Percentiles rank a stretch among this genome's conserved stretches.
Evolutionary conservation across 495 filamentous ascomycete genomes (phyloP).

Genomic region (Aspergillus biplanus): DNA sequence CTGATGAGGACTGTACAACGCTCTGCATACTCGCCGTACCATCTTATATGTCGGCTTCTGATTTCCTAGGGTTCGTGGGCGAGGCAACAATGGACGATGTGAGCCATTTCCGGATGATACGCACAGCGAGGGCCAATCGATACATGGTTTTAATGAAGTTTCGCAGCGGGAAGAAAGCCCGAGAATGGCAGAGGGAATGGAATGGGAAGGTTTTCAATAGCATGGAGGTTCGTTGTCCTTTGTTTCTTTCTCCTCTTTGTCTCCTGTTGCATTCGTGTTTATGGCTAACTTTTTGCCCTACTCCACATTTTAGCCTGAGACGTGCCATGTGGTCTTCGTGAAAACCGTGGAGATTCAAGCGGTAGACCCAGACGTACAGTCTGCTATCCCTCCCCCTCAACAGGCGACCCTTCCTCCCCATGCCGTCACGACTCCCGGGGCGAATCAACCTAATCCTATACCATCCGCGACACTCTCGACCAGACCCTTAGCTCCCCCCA

Average conservation of each 20-base stretch:
- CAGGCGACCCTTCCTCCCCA: constrained; percentile 43
- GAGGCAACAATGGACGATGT: constrained; percentile 86
- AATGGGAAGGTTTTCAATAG: constrained; percentile 95
- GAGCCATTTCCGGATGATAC: constrained; percentile 94
- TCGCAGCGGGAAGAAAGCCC: constrained; percentile 70
- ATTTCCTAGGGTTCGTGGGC: constrained; percentile 91
- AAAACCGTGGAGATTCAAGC: constrained; percentile 77
- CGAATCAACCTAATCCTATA: constrained; percentile 48
- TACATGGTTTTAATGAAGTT: constrained; percentile 99
- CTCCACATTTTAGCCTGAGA: constrained; percentile 71
- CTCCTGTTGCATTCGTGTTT: neutral
- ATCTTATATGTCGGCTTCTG: constrained; percentile 85
- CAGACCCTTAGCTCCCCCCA: constrained; percentile 89
- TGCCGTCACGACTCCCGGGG: constrained; percentile 48
- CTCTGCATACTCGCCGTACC: constrained; percentile 94
- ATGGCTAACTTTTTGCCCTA: constrained; percentile 39
- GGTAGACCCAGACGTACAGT: constrained; percentile 31
- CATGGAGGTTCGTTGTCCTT: constrained; percentile 73
- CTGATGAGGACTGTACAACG: constrained; percentile 77
- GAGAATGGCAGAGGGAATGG: constrained; percentile 80
- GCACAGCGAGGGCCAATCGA: constrained; percentile 83
- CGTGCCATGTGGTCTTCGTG: constrained; percentile 94
- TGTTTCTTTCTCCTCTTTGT: constrained; percentile 11
- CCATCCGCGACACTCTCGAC: constrained; percentile 60
- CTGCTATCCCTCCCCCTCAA: constrained; percentile 32